A percentile compares a stretch with the other conserved stretches of the same genome.
These are phyloP conservation scores for Cercospora zeae-maydis DNA, from an alignment of 2,329 filamentous ascomycete genomes.

Conservation along the genomic window DNA sequence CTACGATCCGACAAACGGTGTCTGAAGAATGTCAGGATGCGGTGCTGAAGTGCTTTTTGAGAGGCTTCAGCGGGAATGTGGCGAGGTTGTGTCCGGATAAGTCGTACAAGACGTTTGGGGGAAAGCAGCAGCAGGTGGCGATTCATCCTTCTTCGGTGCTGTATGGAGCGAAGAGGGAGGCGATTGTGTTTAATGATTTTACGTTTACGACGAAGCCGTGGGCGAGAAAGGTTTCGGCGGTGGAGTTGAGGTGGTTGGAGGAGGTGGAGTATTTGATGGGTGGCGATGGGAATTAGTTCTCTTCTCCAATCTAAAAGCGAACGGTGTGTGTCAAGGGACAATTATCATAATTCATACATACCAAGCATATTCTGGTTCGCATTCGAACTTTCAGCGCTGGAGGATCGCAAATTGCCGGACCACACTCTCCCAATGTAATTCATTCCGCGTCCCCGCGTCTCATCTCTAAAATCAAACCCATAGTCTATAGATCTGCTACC, in stretches of 20 bases:
- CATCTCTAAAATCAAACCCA: not conserved
- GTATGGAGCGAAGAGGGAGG: conserved; percentile 56
- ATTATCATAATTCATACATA: not conserved
- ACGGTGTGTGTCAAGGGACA: not conserved
- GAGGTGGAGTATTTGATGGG: conserved; percentile 39
- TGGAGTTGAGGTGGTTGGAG: conserved; percentile 61
- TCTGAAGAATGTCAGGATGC: conserved; percentile 46
- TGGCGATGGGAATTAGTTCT: not conserved
- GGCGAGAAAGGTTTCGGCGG: conserved; percentile 59
- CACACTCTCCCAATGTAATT: not conserved
- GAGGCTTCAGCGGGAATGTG: conserved; percentile 59
- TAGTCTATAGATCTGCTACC: not conserved
- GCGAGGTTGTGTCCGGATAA: conserved; percentile 46
- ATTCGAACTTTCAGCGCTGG: not conserved
- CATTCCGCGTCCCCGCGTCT: too few species aligned
- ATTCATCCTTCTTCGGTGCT: conserved; percentile 62
- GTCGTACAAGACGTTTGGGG: conserved; percentile 51
- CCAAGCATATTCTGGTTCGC: not conserved
- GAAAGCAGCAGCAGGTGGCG: conserved; percentile 56
- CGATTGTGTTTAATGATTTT: conserved; percentile 63
- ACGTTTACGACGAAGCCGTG: conserved; percentile 64
- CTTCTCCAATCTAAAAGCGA: too few species aligned
- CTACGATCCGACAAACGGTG: conserved; percentile 9
- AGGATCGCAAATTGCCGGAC: too few species aligned
- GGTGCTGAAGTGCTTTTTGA: conserved; percentile 57